Evolutionary conservation across 148 eudicot genomes (phyloP).

Genomic region (Nepenthes gracilis): DNA sequence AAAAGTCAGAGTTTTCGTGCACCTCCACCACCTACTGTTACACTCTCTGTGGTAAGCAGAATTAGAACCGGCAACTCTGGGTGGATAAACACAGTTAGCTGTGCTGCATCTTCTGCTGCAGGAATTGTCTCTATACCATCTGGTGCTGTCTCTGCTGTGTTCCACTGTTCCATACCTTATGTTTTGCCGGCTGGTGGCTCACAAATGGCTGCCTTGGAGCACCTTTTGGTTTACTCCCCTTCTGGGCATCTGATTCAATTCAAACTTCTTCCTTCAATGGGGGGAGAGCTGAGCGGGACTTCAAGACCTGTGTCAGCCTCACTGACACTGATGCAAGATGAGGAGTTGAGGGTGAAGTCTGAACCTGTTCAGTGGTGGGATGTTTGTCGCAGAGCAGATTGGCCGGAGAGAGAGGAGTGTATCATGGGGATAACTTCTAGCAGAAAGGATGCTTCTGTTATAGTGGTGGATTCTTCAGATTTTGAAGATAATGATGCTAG

Average conservation of each 20-base stretch:
- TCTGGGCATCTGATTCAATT: slow-evolving; percentile 37
- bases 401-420: slow-evolving; percentile 20
- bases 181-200: slow-evolving; percentile 6
- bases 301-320: slow-evolving; percentile 16
- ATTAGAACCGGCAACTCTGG: slow-evolving; percentile 26
- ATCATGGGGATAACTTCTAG: slow-evolving; percentile 6
- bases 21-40: slow-evolving; percentile 27
- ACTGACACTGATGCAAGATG: slow-evolving; percentile 14
- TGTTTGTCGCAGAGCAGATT: slow-evolving; percentile 21
- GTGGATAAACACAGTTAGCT: slow-evolving; percentile 27
- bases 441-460: slow-evolving; percentile 2
- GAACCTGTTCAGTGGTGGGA: slow-evolving; percentile 23
- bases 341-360: slow-evolving; percentile 14
- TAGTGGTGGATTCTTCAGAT: slow-evolving; percentile 8
- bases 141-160: slow-evolving; percentile 39
- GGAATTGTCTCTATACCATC: slow-evolving; percentile 26
- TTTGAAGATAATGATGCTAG: slow-evolving; percentile 4
- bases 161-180: slow-evolving; percentile 19
- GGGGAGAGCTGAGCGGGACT: slow-evolving; percentile 12
- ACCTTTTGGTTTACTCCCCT: slow-evolving; percentile 34
- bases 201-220: slow-evolving; percentile 18
- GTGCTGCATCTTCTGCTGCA: slow-evolving; percentile 28
- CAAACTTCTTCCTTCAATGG: slow-evolving; percentile 20
- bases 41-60: slow-evolving; percentile 31
- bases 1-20: slow-evolving; percentile 19